phyloP scores from a whole-genome alignment of 345 rosid species.

The Psidium guajava region DNA sequence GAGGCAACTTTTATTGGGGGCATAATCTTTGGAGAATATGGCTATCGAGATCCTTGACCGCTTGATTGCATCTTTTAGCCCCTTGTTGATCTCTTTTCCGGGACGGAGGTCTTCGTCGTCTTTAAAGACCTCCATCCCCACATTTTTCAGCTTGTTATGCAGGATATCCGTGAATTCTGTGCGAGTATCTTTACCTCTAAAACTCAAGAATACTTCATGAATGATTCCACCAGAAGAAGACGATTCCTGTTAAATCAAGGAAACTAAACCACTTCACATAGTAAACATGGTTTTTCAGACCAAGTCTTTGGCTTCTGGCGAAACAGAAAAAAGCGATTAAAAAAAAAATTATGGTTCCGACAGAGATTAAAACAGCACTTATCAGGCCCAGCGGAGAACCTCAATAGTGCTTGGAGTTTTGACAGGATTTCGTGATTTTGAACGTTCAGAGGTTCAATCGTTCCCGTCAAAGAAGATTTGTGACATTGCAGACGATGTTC shows the following conservation, averaged over 20 bases:
- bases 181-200: neutral
- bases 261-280: too few relatives aligned
- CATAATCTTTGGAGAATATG: neutral
- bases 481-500: too few relatives aligned
- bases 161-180: rapidly evolving
- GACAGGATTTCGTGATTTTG: too few relatives aligned
- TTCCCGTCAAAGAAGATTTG: too few relatives aligned
- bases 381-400: too few relatives aligned
- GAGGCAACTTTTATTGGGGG: neutral
- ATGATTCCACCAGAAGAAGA: too few relatives aligned
- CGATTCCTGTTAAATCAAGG: too few relatives aligned
- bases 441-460: too few relatives aligned
- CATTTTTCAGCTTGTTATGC: neutral
- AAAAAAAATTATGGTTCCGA: too few relatives aligned
- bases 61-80: rapidly evolving
- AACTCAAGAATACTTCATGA: neutral
- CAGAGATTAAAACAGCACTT: neutral
- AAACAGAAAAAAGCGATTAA: rapidly evolving
- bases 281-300: neutral
- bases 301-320: neutral
- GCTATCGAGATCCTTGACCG: neutral
- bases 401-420: too few relatives aligned
- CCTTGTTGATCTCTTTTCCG: neutral
- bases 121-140: neutral
- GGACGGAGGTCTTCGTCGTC: rapidly evolving